A percentile compares a stretch with the other conserved stretches of the same genome.
Conservation (phyloP, 495 filamentous ascomycete genomes). For the Thozetella sp. region DNA sequence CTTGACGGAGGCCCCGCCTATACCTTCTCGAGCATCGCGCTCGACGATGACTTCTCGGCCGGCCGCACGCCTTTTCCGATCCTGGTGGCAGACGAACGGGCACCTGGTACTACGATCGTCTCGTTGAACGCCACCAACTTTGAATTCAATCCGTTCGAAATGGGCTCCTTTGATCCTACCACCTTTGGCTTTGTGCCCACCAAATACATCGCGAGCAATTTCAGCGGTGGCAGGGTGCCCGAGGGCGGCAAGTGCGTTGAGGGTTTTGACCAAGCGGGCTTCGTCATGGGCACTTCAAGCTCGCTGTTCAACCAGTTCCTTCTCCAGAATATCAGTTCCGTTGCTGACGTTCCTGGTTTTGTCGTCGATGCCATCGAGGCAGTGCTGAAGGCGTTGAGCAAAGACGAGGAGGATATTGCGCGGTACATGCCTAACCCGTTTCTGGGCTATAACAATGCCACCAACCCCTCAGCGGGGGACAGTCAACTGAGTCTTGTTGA, state of each 20-base stretch:
- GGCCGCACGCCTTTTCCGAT: conserved; percentile 83
- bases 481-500: conserved; percentile 76
- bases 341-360: conserved; percentile 49
- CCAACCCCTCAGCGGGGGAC: conserved; percentile 59
- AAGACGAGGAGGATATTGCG: conserved; percentile 75
- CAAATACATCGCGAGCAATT: conserved; percentile 78
- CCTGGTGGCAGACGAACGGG: conserved; percentile 74
- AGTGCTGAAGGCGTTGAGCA: conserved; percentile 57
- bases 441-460: conserved; percentile 63
- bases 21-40: conserved; percentile 87
- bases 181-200: conserved; percentile 77
- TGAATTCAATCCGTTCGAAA: conserved; percentile 88
- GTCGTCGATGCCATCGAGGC: conserved; percentile 51
- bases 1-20: conserved; percentile 74
- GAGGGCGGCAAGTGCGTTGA: conserved; percentile 64
- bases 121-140: conserved; percentile 79
- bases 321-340: conserved; percentile 53
- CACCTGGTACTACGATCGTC: conserved; percentile 64
- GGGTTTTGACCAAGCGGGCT: conserved; percentile 87
- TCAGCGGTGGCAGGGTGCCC: conserved; percentile 64
- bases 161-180: conserved; percentile 83
- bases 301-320: conserved; percentile 83
- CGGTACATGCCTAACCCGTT: conserved; percentile 87
- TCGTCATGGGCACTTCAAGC: conserved; percentile 87
- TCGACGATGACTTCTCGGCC: conserved; percentile 63